These are phyloP conservation scores for Cubamyces lactineus DNA, from an alignment of 768 basidiomycete genomes.

Conservation along the genomic window DNA sequence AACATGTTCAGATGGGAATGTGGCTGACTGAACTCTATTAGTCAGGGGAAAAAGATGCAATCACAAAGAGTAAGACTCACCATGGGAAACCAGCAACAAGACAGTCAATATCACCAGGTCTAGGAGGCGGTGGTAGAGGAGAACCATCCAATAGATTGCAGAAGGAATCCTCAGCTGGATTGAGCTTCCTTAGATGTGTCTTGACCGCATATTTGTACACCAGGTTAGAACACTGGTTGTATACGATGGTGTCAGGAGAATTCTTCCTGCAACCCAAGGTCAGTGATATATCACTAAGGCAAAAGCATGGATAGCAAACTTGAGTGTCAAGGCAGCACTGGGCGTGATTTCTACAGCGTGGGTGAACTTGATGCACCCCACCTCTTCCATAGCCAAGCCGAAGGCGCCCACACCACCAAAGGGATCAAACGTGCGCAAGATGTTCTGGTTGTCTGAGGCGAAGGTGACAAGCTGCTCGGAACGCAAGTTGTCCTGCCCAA, in stretches of 20 bases:
- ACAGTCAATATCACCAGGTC: constrained; percentile 58
- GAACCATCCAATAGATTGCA: constrained; percentile 42
- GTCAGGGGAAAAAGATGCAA: no score
- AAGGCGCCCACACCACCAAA: constrained; percentile 63
- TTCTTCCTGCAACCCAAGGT: constrained; percentile 47
- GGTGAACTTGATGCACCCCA: constrained; percentile 58
- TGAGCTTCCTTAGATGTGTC: constrained; percentile 39
- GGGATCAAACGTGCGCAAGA: constrained; percentile 43
- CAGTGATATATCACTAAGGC: background rate
- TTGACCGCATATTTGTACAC: constrained; percentile 63
- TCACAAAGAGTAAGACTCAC: constrained; percentile 38
- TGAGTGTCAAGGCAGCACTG: constrained; percentile 68
- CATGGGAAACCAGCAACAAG: constrained; percentile 79
- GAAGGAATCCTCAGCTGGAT: constrained; percentile 38
- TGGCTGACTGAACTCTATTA: constrained; percentile 56
- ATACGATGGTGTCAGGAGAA: constrained; percentile 53
- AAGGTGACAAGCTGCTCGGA: constrained; percentile 42
- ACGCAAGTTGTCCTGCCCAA: constrained; percentile 35
- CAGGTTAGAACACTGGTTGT: constrained; percentile 73
- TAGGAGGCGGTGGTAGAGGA: constrained; percentile 49
- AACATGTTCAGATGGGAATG: constrained; percentile 78
- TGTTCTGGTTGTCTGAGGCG: constrained; percentile 23
- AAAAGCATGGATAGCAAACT: constrained; percentile 42
- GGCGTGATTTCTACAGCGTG: constrained; percentile 77
- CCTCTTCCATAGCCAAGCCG: constrained; percentile 56